Percentiles rank a stretch among this genome's conserved stretches.
phyloP scores from a whole-genome alignment of 2,329 filamentous ascomycete genomes.

The Exserohilum turcica region DNA sequence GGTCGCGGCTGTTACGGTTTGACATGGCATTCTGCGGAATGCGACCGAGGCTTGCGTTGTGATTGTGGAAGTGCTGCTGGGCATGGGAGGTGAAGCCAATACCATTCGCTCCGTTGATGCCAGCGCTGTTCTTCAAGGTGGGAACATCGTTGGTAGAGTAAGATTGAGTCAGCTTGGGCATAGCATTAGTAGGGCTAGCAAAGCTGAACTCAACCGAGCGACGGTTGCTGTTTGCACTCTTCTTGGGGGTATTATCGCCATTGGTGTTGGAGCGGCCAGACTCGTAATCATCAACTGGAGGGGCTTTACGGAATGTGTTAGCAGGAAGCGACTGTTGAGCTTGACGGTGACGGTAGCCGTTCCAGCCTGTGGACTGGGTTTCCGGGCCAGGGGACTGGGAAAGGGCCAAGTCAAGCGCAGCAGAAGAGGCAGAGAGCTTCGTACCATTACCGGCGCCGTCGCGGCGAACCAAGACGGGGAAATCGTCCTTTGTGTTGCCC shows the following conservation, averaged over 20 bases:
- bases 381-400: slow-evolving; percentile 70
- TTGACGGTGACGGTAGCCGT: slow-evolving; percentile 70
- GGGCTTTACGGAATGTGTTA: slow-evolving; percentile 55
- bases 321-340: slow-evolving; percentile 64
- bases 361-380: slow-evolving; percentile 60
- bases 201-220: slow-evolving; percentile 56
- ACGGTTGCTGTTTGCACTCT: slow-evolving; percentile 49
- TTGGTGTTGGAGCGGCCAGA: slow-evolving; percentile 46
- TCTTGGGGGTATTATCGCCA: slow-evolving; percentile 51
- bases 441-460: slow-evolving; percentile 59
- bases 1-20: slow-evolving; percentile 74
- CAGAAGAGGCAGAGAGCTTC: slow-evolving; percentile 79
- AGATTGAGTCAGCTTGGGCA: slow-evolving; percentile 80
- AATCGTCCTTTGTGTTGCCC: slow-evolving; percentile 79
- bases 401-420: slow-evolving; percentile 78
- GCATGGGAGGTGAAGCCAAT: slow-evolving; percentile 56
- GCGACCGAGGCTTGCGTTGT: slow-evolving; percentile 81
- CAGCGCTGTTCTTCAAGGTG: slow-evolving; percentile 74
- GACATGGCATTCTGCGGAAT: slow-evolving; percentile 70
- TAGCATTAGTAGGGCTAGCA: slow-evolving; percentile 63
- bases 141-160: slow-evolving; percentile 90
- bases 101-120: slow-evolving; percentile 48
- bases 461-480: slow-evolving; percentile 79
- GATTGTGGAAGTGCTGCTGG: slow-evolving; percentile 67
- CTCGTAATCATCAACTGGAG: slow-evolving; percentile 45